Base-by-base conservation (phyloP, 441 rosid genomes). In the Rhodomyrtus psidioides region DNA sequence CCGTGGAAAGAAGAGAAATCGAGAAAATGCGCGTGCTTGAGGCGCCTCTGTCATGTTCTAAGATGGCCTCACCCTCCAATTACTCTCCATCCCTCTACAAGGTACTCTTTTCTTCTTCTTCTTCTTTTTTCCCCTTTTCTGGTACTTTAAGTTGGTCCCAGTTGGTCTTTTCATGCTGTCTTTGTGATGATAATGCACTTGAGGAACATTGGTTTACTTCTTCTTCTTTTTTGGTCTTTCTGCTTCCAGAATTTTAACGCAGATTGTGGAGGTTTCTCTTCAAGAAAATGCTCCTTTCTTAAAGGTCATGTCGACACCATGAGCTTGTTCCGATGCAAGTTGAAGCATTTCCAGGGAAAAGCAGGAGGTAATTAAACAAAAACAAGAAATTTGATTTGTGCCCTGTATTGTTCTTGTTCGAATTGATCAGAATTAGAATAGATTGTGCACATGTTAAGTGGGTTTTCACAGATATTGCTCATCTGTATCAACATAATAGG, bases 211-310 rank as follows among this genome's bases (percentile, higher is more conserved):
- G n/a, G 79, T 21, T 39, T 14, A 34, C 79, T 65, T 9, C 4
- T 27, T 30, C 26, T 46, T 21, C 16, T 76, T 27, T 74, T 65
- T 53, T 49, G 79, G 46, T 59, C n/a, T 44, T 55, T 86, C 49
- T 60, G 76, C 87, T 26, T 87, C 53, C 84, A 94, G 97, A 94
- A 88, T 15, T 85, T 93, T 60, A 83, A 86, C 90, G 90, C 93
- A 88, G 89, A 89, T 90, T 91, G 86, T 59, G 62, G 65, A 56
- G 90, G 89, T 42, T 92, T 92, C 82, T 90, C 92, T 89, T 92
- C 93, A 28, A 93, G 87, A 84, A 88, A 86, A 86, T 91, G 86
- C 65, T 85, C 87, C 83, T 94, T 95, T 85, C 86, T 91, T 55
- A 84, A 92, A 82, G 95, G 94, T 58, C 93, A 89, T 26, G 93